Evolutionary conservation across 2,329 filamentous ascomycete genomes (phyloP).

Genomic region (Neonectria hederae): DNA sequence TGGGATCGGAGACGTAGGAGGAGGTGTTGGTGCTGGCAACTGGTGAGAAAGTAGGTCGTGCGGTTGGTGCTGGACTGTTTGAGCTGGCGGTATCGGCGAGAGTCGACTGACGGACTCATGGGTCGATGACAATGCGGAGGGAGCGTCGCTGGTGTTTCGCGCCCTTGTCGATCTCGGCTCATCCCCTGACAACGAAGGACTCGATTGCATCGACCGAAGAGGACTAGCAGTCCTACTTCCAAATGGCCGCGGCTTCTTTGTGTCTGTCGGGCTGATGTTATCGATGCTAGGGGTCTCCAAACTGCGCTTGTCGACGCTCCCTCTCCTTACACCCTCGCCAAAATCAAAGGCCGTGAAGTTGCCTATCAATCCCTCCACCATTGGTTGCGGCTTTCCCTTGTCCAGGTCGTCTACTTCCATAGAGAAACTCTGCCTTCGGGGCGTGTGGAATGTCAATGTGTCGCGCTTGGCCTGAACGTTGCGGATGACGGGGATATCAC

Average conservation of each 20-base stretch:
- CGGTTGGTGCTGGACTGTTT: not conserved
- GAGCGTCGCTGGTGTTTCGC: slow-evolving; percentile 38
- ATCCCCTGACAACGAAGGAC: slow-evolving; percentile 32
- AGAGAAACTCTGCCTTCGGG: slow-evolving; percentile 58
- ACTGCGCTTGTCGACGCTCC: slow-evolving; percentile 31
- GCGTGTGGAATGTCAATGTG: slow-evolving; percentile 57
- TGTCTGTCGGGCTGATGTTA: slow-evolving; percentile 33
- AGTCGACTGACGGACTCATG: slow-evolving; percentile 10
- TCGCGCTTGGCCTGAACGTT: slow-evolving; percentile 62
- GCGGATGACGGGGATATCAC: slow-evolving; percentile 55
- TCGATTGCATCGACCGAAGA: slow-evolving; percentile 39
- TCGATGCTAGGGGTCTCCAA: slow-evolving; percentile 29
- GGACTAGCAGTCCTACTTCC: slow-evolving; percentile 37
- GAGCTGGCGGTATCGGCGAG: slow-evolving; percentile 7
- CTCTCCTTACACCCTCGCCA: slow-evolving; percentile 44
- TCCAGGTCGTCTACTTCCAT: slow-evolving; percentile 55
- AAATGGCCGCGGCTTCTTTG: slow-evolving; percentile 27
- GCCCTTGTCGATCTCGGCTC: slow-evolving; percentile 32
- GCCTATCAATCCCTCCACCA: slow-evolving; percentile 48
- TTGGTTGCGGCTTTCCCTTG: slow-evolving; percentile 30
- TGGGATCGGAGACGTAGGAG: slow-evolving; percentile 18
- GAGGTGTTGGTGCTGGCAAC: slow-evolving; percentile 19
- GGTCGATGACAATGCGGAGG: slow-evolving; percentile 32
- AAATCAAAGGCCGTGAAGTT: slow-evolving; percentile 53
- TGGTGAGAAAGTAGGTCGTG: slow-evolving; percentile 23